A percentile compares a stretch with the other conserved stretches of the same genome.
These are phyloP conservation scores for Cenococcum geophilum DNA, from an alignment of 495 filamentous ascomycete genomes.

Conservation along the genomic window DNA sequence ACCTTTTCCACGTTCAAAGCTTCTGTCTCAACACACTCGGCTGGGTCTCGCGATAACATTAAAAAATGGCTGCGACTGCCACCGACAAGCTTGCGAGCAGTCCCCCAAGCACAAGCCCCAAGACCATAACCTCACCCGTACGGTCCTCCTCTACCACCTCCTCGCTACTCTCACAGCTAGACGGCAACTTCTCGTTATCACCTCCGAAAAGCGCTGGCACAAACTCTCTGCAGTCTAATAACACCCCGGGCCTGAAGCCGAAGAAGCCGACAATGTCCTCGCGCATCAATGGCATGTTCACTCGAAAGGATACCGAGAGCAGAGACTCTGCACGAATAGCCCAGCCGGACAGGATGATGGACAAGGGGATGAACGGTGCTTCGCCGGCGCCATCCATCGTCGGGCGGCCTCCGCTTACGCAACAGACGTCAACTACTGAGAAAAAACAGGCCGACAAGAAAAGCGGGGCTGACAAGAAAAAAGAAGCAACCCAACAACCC, in stretches of 20 bases:
- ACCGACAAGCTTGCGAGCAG: constrained; percentile 3
- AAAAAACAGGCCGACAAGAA: constrained; percentile 6
- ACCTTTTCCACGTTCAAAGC: not conserved
- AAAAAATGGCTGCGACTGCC: constrained; percentile 16
- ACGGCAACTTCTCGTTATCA: constrained; percentile 24
- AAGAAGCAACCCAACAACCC: constrained; percentile 23
- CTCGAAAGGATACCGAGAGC: constrained; percentile 30
- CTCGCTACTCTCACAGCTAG: constrained; percentile 29
- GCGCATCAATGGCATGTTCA: constrained; percentile 40
- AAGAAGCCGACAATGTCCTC: constrained; percentile 38
- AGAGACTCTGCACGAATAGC: constrained; percentile 23
- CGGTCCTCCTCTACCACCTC: constrained; percentile 28
- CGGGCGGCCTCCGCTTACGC: constrained; percentile 4
- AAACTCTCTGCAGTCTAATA: constrained; percentile 9
- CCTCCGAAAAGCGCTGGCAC: constrained; percentile 9
- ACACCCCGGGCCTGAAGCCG: constrained; percentile 20
- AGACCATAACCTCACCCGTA: constrained; percentile 23
- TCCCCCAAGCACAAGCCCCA: constrained; percentile 14
- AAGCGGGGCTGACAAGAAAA: constrained; percentile 30
- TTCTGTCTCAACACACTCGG: not conserved
- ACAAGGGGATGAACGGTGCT: constrained; percentile 21
- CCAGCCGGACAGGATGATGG: constrained; percentile 25
- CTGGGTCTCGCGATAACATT: not conserved
- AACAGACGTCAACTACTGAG: not conserved
- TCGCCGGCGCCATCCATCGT: not conserved